Evolutionary conservation across 805 yeast genomes (phyloP).

Genomic region (Komagataella pastoris): DNA sequence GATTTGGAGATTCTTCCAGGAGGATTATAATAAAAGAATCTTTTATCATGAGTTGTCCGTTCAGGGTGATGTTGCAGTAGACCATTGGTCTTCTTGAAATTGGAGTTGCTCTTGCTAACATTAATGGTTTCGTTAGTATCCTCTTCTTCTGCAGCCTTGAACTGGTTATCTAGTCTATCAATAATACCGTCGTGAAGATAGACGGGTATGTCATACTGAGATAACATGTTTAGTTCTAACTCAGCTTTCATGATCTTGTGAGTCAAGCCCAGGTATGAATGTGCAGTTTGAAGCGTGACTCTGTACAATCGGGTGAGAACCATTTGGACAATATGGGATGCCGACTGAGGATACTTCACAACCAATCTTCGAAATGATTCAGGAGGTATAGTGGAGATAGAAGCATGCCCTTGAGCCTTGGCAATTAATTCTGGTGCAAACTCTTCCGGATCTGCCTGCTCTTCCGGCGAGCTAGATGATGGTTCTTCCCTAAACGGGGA

Average conservation of each 20-base stretch:
- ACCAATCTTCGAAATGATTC: constrained; percentile 67
- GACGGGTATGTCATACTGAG: constrained; percentile 41
- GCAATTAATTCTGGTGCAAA: constrained; percentile 36
- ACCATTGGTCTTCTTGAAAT: neutral
- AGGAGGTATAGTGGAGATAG: constrained; percentile 86
- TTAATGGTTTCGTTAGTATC: neutral
- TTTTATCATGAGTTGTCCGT: neutral
- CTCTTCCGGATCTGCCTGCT: neutral
- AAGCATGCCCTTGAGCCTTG: constrained; percentile 59
- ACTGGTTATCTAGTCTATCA: constrained; percentile 21
- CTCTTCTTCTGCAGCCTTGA: neutral
- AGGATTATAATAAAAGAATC: neutral
- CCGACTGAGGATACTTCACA: constrained; percentile 68
- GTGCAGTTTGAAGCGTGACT: constrained; percentile 86
- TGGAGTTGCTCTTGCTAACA: neutral
- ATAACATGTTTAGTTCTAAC: constrained; percentile 38
- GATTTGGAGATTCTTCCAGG: neutral
- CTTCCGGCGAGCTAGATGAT: neutral
- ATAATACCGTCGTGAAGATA: constrained; percentile 48
- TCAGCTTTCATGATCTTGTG: constrained; percentile 73
- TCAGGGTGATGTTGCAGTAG: neutral
- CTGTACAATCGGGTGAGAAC: constrained; percentile 75
- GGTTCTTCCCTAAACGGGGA: neutral
- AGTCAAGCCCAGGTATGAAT: constrained; percentile 75
- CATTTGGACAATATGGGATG: constrained; percentile 91